Evolutionary conservation across 2,329 filamentous ascomycete species (phyloP).

Genomic region (Verticillium isaacii): DNA sequence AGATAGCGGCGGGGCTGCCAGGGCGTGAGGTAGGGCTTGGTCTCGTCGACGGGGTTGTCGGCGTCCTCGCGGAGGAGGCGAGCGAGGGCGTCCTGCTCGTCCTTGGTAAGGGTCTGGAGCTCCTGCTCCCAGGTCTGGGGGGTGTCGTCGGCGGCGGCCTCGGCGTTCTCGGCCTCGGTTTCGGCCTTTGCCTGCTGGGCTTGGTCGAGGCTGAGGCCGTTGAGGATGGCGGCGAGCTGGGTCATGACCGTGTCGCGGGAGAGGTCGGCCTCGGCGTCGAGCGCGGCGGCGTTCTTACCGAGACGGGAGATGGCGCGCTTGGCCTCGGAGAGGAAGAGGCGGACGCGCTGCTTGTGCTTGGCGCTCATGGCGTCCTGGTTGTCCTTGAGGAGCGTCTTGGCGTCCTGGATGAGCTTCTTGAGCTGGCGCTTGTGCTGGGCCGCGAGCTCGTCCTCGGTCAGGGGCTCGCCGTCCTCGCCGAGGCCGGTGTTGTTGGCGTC

Average conservation of each 20-base stretch:
- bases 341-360: slow-evolving; percentile 71
- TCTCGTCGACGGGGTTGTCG: slow-evolving; percentile 71
- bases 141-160: not conserved
- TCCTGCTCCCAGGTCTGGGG: slow-evolving; percentile 11
- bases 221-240: slow-evolving; percentile 47
- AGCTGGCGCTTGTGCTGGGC: slow-evolving; percentile 32
- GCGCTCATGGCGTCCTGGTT: slow-evolving; percentile 48
- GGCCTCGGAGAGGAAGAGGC: slow-evolving; percentile 64
- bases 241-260: slow-evolving; percentile 42
- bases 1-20: slow-evolving; percentile 87
- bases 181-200: slow-evolving; percentile 20
- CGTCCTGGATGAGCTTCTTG: slow-evolving; percentile 48
- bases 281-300: slow-evolving; percentile 22
- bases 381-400: slow-evolving; percentile 55
- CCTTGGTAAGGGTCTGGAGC: slow-evolving; percentile 28
- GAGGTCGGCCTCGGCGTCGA: slow-evolving; percentile 26
- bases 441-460: slow-evolving; percentile 20
- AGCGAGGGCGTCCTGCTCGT: slow-evolving; percentile 50
- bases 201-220: slow-evolving; percentile 35
- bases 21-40: slow-evolving; percentile 84
- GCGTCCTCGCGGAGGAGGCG: slow-evolving; percentile 56
- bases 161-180: slow-evolving; percentile 3
- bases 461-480: slow-evolving; percentile 18
- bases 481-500: slow-evolving; percentile 7
- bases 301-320: slow-evolving; percentile 58